A percentile compares a stretch with the other conserved stretches of the same genome.
Evolutionary conservation across 352 stramenopile genomes (phyloP).

Genomic region (Peronospora farinosa): DNA sequence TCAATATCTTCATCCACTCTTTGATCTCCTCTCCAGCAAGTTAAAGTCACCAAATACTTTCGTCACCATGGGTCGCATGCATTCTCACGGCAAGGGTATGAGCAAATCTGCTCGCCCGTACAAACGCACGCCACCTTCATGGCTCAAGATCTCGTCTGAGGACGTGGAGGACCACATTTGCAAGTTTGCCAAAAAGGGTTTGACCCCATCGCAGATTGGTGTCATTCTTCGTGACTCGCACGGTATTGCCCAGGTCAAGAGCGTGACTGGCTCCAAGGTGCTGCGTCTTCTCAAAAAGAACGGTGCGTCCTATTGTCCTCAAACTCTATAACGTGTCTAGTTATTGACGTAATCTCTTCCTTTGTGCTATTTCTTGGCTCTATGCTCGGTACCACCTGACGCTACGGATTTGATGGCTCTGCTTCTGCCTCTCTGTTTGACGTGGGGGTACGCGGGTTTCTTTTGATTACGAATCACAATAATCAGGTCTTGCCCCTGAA

Average conservation of each 20-base stretch:
- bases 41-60: slow-evolving; percentile 26
- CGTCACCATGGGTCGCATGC: slow-evolving; percentile 96
- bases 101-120: slow-evolving; percentile 98
- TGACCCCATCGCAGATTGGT: slow-evolving; percentile 96
- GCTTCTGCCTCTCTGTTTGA: slow-evolving; percentile 54
- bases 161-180: slow-evolving; percentile 99
- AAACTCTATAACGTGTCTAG: neutral
- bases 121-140: slow-evolving; percentile 98
- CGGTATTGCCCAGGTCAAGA: slow-evolving; percentile 98
- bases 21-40: slow-evolving; percentile 72
- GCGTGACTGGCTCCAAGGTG: slow-evolving; percentile 98
- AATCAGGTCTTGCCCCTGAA: slow-evolving; percentile 94
- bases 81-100: slow-evolving; percentile 99
- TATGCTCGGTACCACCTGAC: slow-evolving; percentile 83
- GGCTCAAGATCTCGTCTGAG: slow-evolving; percentile 94
- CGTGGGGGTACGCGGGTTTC: slow-evolving; percentile 80
- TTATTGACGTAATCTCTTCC: neutral
- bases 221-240: slow-evolving; percentile 99
- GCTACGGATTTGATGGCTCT: slow-evolving; percentile 51
- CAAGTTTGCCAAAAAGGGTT: slow-evolving; percentile 99
- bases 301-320: slow-evolving; percentile 49
- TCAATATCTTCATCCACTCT: slow-evolving; percentile 22
- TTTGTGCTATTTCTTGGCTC: slow-evolving; percentile 1
- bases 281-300: slow-evolving; percentile 99
- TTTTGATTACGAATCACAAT: slow-evolving; percentile 4